phyloP scores from a whole-genome alignment of 495 filamentous ascomycete species.

The Aspergillus indologenus region DNA sequence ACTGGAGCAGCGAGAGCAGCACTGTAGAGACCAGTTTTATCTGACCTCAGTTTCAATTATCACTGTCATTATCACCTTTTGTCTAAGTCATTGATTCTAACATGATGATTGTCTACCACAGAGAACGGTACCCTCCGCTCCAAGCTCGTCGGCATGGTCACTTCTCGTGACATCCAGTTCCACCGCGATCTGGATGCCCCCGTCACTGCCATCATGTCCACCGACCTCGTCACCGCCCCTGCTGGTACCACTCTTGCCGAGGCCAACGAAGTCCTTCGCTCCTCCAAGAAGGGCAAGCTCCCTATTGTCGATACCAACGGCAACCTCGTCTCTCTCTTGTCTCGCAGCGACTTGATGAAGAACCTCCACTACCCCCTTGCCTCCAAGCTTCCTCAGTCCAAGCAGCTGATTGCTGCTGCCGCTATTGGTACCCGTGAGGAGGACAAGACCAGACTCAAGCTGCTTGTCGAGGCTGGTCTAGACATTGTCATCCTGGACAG shows the following conservation, averaged over 20 bases:
- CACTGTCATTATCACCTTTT: conserved; percentile 10
- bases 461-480: conserved; percentile 89
- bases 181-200: conserved; percentile 65
- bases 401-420: conserved; percentile 94
- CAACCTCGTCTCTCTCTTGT: conserved; percentile 92
- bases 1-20: conserved; percentile 82
- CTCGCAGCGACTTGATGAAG: conserved; percentile 96
- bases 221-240: conserved; percentile 86
- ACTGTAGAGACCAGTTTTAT: conserved; percentile 67
- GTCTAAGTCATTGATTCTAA: conserved; percentile 29
- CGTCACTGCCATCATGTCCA: conserved; percentile 91
- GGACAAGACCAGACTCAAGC: conserved; percentile 81
- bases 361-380: conserved; percentile 96
- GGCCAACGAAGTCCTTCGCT: conserved; percentile 88
- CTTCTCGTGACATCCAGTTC: conserved; percentile 97
- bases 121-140: conserved; percentile 90
- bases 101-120: conserved; percentile 35
- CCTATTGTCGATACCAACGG: conserved; percentile 86
- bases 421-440: conserved; percentile 92
- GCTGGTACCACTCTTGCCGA: conserved; percentile 80
- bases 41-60: conserved; percentile 28
- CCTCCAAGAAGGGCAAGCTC: conserved; percentile 98
- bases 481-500: conserved; percentile 95
- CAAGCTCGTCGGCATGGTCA: conserved; percentile 94
- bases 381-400: conserved; percentile 94